phyloP scores from a whole-genome alignment of 257 asterid species.

The Plantago major region DNA sequence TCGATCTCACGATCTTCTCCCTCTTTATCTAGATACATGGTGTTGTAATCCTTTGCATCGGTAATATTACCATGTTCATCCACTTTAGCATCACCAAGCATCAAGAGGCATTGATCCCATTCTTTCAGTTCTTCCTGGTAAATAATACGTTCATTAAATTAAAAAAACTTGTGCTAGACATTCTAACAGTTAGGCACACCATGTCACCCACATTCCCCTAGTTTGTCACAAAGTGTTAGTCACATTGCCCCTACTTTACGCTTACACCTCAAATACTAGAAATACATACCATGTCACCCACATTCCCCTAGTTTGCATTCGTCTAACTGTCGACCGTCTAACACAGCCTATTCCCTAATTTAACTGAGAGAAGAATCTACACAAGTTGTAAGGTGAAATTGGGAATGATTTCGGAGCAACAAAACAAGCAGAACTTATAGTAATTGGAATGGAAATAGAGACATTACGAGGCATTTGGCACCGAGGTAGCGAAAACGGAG shows the following conservation, averaged over 20 bases:
- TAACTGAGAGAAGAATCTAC: not conserved
- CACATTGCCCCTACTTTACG: no score
- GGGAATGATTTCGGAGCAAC: not conserved
- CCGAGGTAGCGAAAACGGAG: conserved; percentile 97
- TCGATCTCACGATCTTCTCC: conserved; percentile 97
- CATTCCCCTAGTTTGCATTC: no score
- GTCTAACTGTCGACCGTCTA: no score
- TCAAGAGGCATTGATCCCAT: conserved; percentile 92
- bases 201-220: no score
- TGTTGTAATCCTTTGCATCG: conserved; percentile 62
- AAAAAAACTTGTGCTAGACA: not conserved
- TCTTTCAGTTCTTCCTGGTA: conserved; percentile 84
- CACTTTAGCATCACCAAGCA: conserved; percentile 95
- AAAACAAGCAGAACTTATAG: not conserved
- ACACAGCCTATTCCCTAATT: no score
- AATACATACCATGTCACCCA: no score
- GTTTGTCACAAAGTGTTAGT: no score
- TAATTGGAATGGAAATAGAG: not conserved
- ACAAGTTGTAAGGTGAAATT: not conserved
- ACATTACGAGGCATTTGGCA: conserved; percentile 87
- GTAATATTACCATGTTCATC: conserved; percentile 91
- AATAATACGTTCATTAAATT: conserved; percentile 5
- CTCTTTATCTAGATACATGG: conserved; percentile 89
- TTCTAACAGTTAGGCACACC: no score
- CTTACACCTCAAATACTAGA: no score